These are phyloP conservation scores for Royoungia palumana DNA, from an alignment of 768 basidiomycete genomes.

Conservation along the genomic window DNA sequence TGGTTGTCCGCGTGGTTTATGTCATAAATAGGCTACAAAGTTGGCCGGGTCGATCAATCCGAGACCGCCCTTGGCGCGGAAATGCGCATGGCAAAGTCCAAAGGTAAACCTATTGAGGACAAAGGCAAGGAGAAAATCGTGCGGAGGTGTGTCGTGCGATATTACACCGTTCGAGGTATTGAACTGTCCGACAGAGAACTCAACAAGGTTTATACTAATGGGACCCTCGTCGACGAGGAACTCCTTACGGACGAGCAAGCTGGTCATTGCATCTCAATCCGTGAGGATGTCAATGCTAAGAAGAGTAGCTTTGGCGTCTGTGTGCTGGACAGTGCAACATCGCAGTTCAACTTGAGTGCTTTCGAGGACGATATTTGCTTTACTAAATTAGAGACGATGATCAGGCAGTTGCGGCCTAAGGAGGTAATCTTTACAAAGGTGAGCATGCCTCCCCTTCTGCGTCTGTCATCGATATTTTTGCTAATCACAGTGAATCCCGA, in stretches of 20 bases:
- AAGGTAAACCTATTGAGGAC: slow-evolving; percentile 42
- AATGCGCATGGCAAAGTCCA: slow-evolving; percentile 80
- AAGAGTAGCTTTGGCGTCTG: slow-evolving; percentile 80
- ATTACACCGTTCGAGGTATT: not conserved
- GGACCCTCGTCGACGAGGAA: slow-evolving; percentile 89
- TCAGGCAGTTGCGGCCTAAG: slow-evolving; percentile 88
- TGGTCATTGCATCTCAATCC: slow-evolving; percentile 90
- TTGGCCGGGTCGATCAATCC: slow-evolving; percentile 94
- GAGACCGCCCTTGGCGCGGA: slow-evolving; percentile 97
- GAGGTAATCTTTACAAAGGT: slow-evolving; percentile 92
- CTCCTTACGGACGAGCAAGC: slow-evolving; percentile 91
- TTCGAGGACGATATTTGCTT: slow-evolving; percentile 93
- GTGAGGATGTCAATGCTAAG: slow-evolving; percentile 44
- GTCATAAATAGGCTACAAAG: slow-evolving; percentile 67
- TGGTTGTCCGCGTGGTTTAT: not conserved
- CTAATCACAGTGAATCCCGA: not conserved
- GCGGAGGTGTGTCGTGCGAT: slow-evolving; percentile 47
- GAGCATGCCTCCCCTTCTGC: not conserved
- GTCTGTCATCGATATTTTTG: not conserved
- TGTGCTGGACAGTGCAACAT: slow-evolving; percentile 91
- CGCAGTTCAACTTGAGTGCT: slow-evolving; percentile 85
- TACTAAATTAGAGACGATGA: slow-evolving; percentile 89
- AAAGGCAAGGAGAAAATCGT: slow-evolving; percentile 85
- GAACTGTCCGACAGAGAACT: slow-evolving; percentile 58
- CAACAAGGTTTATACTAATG: slow-evolving; percentile 94